Percentiles rank a stretch among this genome's conserved stretches.
Evolutionary conservation across 352 stramenopile genomes (phyloP).

Genomic region (Globisporangium acanthophoron): DNA sequence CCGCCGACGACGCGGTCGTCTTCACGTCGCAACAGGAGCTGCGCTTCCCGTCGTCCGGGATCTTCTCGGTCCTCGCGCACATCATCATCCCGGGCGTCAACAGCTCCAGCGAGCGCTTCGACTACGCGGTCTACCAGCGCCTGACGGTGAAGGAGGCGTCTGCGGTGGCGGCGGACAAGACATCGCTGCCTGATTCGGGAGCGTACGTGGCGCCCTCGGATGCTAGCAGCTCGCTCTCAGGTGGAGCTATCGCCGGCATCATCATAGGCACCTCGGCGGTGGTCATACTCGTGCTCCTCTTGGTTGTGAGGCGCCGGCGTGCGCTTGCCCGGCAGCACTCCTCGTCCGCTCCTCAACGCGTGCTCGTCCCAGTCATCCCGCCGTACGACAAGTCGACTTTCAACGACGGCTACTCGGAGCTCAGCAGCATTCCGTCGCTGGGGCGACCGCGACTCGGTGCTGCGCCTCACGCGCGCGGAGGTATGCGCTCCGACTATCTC

Average conservation of each 20-base stretch:
- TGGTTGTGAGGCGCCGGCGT: constrained; percentile 1
- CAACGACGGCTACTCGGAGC: constrained; percentile 9
- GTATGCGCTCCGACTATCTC: constrained; percentile 8
- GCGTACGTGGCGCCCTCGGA: background rate
- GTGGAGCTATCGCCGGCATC: constrained; percentile 1
- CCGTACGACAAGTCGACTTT: constrained; percentile 13
- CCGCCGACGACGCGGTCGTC: background rate
- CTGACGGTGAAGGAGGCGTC: constrained; percentile 14
- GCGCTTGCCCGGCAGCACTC: background rate
- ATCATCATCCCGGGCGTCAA: constrained; percentile 18
- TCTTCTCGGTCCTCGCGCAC: constrained; percentile 27
- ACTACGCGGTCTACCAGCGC: constrained; percentile 25
- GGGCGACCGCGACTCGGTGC: constrained; percentile 6
- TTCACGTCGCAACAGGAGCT: constrained; percentile 22
- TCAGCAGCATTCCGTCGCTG: constrained; percentile 1
- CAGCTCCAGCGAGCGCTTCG: constrained; percentile 14
- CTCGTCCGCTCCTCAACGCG: background rate
- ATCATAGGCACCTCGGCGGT: constrained; percentile 3
- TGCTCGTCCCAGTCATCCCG: background rate
- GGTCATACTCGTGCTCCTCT: constrained; percentile 3
- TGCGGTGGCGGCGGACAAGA: too few species aligned
- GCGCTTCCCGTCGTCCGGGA: constrained; percentile 8
- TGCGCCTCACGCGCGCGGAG: background rate
- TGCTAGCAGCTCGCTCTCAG: constrained; percentile 3
- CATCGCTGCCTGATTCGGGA: background rate